These are phyloP conservation scores for Adansonia gregorii DNA, from an alignment of 441 rosid species.

Conservation along the genomic window DNA sequence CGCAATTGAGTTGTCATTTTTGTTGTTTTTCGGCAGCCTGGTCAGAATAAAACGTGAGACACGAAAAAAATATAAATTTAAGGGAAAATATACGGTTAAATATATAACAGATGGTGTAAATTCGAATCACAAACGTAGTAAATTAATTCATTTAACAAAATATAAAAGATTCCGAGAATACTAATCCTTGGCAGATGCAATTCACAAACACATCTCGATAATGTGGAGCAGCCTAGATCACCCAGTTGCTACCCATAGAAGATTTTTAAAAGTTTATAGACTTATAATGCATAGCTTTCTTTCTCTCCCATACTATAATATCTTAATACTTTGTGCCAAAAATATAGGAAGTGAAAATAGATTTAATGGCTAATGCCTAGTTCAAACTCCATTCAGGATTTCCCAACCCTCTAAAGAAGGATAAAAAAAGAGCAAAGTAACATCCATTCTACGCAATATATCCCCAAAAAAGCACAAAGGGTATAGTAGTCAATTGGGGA, in stretches of 20 bases:
- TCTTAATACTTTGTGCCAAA: background rate
- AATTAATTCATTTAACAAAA: background rate
- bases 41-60: conserved; percentile 18
- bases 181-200: background rate
- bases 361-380: background rate
- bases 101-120: background rate
- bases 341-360: background rate
- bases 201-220: background rate
- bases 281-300: background rate
- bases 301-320: background rate
- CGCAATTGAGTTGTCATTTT: conserved; percentile 25
- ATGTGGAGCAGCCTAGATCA: background rate
- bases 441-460: background rate
- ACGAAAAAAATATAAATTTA: background rate
- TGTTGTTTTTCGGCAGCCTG: conserved; percentile 38
- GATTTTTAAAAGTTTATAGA: background rate
- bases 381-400: background rate
- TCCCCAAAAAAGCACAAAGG: background rate
- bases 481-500: background rate
- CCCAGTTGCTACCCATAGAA: background rate
- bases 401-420: background rate
- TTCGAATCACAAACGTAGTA: background rate
- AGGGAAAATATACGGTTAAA: background rate
- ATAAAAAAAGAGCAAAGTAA: background rate
- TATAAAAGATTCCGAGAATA: background rate